Evolutionary conservation across 2,329 filamentous ascomycete species (phyloP).

Genomic region (Diaporthe ampelina): DNA sequence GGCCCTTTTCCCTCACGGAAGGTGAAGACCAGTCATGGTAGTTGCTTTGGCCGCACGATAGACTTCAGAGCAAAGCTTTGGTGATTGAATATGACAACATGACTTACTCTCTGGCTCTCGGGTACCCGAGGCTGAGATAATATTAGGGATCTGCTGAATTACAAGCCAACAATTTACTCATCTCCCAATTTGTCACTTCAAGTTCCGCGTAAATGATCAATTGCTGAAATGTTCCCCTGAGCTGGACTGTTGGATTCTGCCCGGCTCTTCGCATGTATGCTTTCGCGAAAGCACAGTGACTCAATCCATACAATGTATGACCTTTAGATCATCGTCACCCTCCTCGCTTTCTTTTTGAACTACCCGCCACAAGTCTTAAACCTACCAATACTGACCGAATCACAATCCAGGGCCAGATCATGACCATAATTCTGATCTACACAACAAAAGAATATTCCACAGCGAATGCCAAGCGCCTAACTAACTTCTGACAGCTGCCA

Average conservation of each 20-base stretch:
- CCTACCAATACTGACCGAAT: not conserved
- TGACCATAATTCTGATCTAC: not conserved
- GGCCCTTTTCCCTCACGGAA: too few relatives aligned
- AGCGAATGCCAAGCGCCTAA: not conserved
- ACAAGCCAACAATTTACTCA: too few relatives aligned
- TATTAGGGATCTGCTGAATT: too few relatives aligned
- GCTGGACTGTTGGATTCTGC: too few relatives aligned
- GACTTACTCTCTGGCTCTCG: too few relatives aligned
- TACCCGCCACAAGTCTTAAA: not conserved
- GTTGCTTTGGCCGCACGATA: not conserved
- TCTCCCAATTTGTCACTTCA: too few relatives aligned
- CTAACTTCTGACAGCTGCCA: conserved; percentile 11
- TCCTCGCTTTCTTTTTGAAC: not conserved
- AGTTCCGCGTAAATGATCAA: too few relatives aligned
- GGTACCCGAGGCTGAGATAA: too few relatives aligned
- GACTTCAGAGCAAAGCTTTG: too few relatives aligned
- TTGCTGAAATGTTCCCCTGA: too few relatives aligned
- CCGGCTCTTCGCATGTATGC: too few relatives aligned
- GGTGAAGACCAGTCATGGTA: not conserved
- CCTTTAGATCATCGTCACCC: not conserved
- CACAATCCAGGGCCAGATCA: not conserved
- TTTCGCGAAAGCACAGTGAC: not conserved
- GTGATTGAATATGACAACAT: too few relatives aligned
- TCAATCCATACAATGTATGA: not conserved
- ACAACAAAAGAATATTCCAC: not conserved